A percentile compares a stretch with the other conserved stretches of the same genome.
These are phyloP conservation scores for Stentor roeselii DNA, from an alignment of 73 alveolate genomes.

Conservation along the genomic window DNA sequence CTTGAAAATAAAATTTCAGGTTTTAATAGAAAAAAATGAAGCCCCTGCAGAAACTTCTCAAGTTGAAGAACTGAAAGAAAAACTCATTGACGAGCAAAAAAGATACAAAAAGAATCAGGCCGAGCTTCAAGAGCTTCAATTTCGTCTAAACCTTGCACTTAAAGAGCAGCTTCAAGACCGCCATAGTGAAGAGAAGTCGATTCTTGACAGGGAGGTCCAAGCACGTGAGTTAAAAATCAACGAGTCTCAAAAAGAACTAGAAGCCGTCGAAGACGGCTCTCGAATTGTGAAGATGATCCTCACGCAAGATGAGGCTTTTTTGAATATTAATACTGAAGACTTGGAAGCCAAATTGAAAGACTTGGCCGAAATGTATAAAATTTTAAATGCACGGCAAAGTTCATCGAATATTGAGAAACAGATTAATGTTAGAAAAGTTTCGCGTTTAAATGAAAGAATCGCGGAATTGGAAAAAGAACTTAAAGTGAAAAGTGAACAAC, in stretches of 20 bases:
- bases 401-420: neutral
- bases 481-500: neutral
- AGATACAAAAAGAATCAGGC: neutral
- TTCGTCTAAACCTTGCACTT: neutral
- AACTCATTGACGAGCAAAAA: neutral
- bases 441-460: constrained; percentile 12
- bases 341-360: neutral
- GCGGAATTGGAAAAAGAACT: constrained; percentile 9
- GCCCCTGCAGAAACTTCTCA: neutral
- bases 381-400: neutral
- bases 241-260: neutral
- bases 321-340: neutral
- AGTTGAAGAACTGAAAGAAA: neutral
- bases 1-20: neutral
- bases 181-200: neutral
- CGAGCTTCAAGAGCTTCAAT: neutral
- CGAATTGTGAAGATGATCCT: neutral
- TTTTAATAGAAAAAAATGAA: neutral
- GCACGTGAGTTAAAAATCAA: neutral
- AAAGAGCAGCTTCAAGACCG: neutral
- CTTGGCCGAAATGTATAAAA: neutral
- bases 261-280: neutral
- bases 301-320: neutral
- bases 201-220: neutral
- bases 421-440: neutral